Percentiles rank a stretch among this genome's conserved stretches.
These are phyloP conservation scores for Trichophaea hybrida DNA, from an alignment of 2,329 filamentous ascomycete genomes.

Conservation along the genomic window DNA sequence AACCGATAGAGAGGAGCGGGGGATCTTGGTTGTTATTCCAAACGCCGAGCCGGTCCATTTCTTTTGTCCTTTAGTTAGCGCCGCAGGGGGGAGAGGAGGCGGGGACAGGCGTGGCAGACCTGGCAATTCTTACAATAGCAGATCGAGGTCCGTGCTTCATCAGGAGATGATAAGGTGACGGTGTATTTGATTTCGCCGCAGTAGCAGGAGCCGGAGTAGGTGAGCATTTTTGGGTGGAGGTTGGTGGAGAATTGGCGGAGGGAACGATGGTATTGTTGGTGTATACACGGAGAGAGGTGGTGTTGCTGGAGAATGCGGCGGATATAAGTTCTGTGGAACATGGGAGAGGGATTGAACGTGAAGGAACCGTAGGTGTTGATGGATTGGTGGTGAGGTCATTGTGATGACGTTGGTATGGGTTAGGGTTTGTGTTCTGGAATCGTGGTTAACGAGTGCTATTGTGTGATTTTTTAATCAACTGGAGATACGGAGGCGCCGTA, in stretches of 20 bases:
- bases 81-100: background rate
- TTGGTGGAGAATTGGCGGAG: background rate
- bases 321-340: too few relatives aligned
- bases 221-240: background rate
- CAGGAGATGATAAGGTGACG: background rate
- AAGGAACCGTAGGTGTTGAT: too few relatives aligned
- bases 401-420: too few relatives aligned
- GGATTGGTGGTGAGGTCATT: too few relatives aligned
- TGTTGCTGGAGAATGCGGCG: too few relatives aligned
- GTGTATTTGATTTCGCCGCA: conserved; percentile 1
- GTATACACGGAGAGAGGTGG: background rate
- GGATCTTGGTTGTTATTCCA: conserved; percentile 5
- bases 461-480: too few relatives aligned
- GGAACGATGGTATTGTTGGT: background rate
- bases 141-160: background rate
- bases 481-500: too few relatives aligned
- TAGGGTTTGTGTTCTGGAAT: too few relatives aligned
- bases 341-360: too few relatives aligned
- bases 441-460: too few relatives aligned
- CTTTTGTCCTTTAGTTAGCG: background rate
- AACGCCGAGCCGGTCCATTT: conserved; percentile 3
- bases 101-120: background rate
- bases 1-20: background rate
- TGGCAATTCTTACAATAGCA: conserved; percentile 1
- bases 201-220: conserved; percentile 2